Conservation (phyloP, 208 protist species). For the Lotmaria passim region DNA sequence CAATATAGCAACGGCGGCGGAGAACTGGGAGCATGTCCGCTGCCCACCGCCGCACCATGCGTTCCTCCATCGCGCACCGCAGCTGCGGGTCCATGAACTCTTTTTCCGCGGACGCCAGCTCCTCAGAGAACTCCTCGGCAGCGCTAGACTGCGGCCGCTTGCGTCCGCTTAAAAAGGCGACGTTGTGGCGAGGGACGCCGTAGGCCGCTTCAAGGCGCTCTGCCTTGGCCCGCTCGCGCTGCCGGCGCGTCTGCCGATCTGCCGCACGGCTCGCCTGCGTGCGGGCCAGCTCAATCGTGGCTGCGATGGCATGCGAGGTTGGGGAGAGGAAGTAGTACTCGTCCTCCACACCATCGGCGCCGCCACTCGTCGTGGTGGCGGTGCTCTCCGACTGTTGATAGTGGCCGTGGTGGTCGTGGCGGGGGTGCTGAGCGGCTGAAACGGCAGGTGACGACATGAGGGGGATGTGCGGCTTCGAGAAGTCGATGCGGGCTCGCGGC, state of each 20-base stretch:
- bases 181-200: neutral
- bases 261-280: conserved; percentile 15
- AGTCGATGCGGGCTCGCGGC: conserved; percentile 27
- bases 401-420: neutral
- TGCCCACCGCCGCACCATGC: conserved; percentile 56
- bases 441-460: no score
- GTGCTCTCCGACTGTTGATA: neutral
- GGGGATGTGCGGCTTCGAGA: conserved; percentile 35
- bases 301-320: conserved; percentile 40
- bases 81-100: conserved; percentile 30
- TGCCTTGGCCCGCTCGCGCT: conserved; percentile 12
- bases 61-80: conserved; percentile 50
- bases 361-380: no score
- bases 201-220: conserved; percentile 26
- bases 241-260: conserved; percentile 23
- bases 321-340: conserved; percentile 68
- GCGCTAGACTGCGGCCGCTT: conserved; percentile 16
- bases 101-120: conserved; percentile 23
- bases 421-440: no score
- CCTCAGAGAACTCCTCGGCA: conserved; percentile 14
- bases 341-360: conserved; percentile 14
- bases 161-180: neutral
- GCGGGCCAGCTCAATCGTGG: conserved; percentile 25
- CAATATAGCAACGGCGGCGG: conserved; percentile 54
- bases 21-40: conserved; percentile 67